Conservation (phyloP, 345 rosid species). For the Euphorbia tirucalli region DNA sequence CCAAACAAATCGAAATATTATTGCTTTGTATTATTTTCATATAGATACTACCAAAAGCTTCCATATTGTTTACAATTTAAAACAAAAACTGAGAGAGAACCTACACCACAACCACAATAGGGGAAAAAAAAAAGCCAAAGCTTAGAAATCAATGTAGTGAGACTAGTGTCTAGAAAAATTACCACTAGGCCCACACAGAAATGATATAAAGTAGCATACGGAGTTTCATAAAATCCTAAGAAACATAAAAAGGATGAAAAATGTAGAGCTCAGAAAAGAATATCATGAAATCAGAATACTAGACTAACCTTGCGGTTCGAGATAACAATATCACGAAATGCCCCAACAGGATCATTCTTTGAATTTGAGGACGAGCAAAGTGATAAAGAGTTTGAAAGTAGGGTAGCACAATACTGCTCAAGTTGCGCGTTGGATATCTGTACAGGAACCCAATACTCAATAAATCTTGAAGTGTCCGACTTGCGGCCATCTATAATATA, state of each 20-base stretch:
- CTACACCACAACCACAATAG: not conserved
- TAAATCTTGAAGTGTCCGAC: conserved; percentile 47
- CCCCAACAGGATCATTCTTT: conserved; percentile 57
- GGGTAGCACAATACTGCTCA: conserved; percentile 81
- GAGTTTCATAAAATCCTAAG: not conserved
- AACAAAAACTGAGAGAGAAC: not conserved
- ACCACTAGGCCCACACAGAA: not conserved
- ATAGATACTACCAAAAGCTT: not conserved
- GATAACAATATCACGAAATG: conserved; percentile 53
- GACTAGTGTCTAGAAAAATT: not conserved
- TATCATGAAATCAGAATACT: not conserved
- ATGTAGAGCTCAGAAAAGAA: not conserved
- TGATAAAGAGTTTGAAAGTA: conserved; percentile 48
- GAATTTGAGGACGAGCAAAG: conserved; percentile 59
- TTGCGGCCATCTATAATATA: conserved; percentile 40
- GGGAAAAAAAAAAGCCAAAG: not conserved
- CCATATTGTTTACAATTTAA: not conserved
- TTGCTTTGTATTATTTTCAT: not conserved
- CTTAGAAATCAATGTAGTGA: not conserved
- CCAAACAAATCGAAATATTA: not conserved
- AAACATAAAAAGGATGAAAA: not conserved
- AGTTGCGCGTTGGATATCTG: conserved; percentile 77
- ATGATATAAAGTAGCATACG: not conserved
- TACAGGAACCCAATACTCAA: conserved; percentile 91
- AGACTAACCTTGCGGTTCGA: conserved; percentile 64